A percentile compares a stretch with the other conserved stretches of the same genome.
Evolutionary conservation across 2,329 filamentous ascomycete species (phyloP).

Genomic region (Calonectria multiphialidica): DNA sequence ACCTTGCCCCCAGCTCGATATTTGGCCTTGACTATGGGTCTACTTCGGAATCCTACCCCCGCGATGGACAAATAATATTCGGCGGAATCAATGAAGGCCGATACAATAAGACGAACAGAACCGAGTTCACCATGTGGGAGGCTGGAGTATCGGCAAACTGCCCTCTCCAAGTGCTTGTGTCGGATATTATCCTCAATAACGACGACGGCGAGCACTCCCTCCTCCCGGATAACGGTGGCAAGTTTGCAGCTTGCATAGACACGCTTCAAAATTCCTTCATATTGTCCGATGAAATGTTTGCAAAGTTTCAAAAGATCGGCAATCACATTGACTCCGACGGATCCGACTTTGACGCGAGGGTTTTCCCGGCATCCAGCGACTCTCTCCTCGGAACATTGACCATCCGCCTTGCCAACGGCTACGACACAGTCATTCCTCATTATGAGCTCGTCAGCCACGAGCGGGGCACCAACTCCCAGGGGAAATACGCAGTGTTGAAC

Average conservation of each 20-base stretch:
- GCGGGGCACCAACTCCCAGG: conserved; percentile 18
- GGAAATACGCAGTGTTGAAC: conserved; percentile 20
- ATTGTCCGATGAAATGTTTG: conserved; percentile 19
- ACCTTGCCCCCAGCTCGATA: conserved; percentile 2
- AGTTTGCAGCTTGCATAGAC: conserved; percentile 22
- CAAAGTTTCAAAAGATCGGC: conserved; percentile 16
- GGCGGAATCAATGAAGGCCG: conserved; percentile 19
- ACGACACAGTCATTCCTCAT: conserved; percentile 19
- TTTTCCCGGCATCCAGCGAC: conserved; percentile 5
- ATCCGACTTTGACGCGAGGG: not conserved
- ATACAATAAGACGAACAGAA: conserved; percentile 9
- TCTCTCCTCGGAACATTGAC: conserved; percentile 15
- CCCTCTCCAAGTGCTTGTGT: conserved; percentile 18
- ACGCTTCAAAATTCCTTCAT: conserved; percentile 25
- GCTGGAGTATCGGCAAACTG: conserved; percentile 19
- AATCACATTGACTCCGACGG: conserved; percentile 21
- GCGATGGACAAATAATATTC: conserved; percentile 17
- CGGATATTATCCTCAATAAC: conserved; percentile 19
- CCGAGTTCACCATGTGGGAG: conserved; percentile 25
- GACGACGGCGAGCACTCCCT: conserved; percentile 24
- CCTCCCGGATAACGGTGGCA: not conserved
- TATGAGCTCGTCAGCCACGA: conserved; percentile 23
- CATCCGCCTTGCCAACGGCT: conserved; percentile 18
- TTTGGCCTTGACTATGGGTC: conserved; percentile 22
- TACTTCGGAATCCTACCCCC: conserved; percentile 16